Conservation (phyloP, 495 filamentous ascomycete genomes). For the Lophium mytilinum region DNA sequence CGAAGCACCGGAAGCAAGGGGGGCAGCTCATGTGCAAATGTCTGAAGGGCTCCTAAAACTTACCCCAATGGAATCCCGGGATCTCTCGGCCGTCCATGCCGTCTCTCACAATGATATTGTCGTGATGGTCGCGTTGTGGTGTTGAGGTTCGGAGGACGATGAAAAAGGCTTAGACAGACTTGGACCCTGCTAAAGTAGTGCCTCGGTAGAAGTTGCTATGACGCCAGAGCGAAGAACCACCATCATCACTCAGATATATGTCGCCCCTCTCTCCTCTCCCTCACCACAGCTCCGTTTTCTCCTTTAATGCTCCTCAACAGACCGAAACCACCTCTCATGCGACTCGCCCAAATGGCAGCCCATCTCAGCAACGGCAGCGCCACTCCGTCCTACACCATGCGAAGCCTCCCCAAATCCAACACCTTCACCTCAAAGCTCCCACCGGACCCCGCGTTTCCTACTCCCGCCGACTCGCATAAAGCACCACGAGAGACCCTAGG, state of each 20-base stretch:
- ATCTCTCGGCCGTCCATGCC: slow-evolving; percentile 33
- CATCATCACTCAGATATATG: neutral
- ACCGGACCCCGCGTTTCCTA: slow-evolving; percentile 70
- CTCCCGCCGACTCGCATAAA: slow-evolving; percentile 67
- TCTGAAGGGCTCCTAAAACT: neutral
- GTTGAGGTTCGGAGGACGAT: neutral
- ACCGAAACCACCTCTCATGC: slow-evolving; percentile 19
- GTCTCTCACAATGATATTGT: neutral
- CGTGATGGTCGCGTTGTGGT: neutral
- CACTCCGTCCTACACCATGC: slow-evolving; percentile 40
- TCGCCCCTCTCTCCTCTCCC: neutral
- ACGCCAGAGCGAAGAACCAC: neutral
- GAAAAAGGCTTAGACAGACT: neutral
- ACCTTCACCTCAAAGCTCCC: slow-evolving; percentile 73
- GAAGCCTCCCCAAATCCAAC: slow-evolving; percentile 77
- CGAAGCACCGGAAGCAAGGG: too few relatives aligned
- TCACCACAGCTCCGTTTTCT: neutral
- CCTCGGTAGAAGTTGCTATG: neutral
- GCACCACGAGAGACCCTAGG: slow-evolving; percentile 67
- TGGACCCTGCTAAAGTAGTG: too few relatives aligned
- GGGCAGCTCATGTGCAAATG: too few relatives aligned
- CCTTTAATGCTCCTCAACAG: too few relatives aligned
- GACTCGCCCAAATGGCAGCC: slow-evolving; percentile 46
- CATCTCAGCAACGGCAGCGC: slow-evolving; percentile 35
- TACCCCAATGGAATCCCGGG: slow-evolving; percentile 44